Conservation (phyloP, 495 filamentous ascomycete genomes). For the Penicillium cosmopolitanum region DNA sequence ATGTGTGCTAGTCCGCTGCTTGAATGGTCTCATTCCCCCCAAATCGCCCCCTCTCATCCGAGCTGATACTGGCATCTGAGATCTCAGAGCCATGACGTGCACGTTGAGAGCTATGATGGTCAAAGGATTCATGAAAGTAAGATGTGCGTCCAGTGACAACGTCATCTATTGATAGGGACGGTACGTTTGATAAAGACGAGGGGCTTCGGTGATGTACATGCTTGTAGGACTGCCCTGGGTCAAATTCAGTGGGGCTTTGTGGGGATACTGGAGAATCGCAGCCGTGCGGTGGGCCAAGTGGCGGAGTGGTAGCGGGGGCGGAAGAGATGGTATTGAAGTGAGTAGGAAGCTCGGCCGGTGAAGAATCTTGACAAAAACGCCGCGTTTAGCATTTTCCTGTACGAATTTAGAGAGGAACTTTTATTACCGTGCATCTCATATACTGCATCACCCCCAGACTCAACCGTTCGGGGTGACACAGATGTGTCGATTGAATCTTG, state of each 20-base stretch:
- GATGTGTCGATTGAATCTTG: constrained; percentile 31
- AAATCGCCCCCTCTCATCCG: constrained; percentile 8
- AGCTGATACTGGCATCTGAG: constrained; percentile 14
- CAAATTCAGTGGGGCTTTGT: constrained; percentile 5
- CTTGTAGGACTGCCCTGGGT: constrained; percentile 4
- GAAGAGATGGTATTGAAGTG: constrained; percentile 10
- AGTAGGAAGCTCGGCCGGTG: constrained; percentile 24
- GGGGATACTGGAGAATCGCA: constrained; percentile 17
- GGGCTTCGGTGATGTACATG: constrained; percentile 13
- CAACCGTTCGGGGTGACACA: constrained; percentile 21
- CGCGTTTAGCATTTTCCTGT: background rate
- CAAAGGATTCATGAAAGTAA: constrained; percentile 19
- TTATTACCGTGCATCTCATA: constrained; percentile 29
- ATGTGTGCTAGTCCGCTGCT: constrained; percentile 14
- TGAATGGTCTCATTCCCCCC: constrained; percentile 17
- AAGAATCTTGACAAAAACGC: constrained; percentile 18
- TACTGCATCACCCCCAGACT: constrained; percentile 25
- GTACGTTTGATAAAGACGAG: constrained; percentile 13
- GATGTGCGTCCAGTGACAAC: constrained; percentile 16
- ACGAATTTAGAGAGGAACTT: background rate
- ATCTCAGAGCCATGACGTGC: constrained; percentile 21
- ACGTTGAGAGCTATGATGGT: constrained; percentile 1
- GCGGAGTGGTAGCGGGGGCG: constrained; percentile 1
- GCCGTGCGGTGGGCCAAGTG: background rate
- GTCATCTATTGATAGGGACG: constrained; percentile 22